phyloP scores from a whole-genome alignment of 176 grass and related monocot genomes.

The Oryza meridionalis region DNA sequence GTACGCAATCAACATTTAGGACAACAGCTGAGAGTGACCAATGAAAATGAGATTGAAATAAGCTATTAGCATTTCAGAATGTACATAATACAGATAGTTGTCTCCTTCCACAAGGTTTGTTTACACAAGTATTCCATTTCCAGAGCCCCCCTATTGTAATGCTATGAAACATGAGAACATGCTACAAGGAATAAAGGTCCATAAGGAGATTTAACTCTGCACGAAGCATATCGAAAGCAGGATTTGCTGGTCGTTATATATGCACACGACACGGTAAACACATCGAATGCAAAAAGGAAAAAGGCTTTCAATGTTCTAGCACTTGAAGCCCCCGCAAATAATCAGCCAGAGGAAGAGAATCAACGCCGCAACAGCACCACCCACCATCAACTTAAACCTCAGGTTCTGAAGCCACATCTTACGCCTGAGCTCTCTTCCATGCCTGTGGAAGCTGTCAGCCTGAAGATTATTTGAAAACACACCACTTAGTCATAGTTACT shows the following conservation, averaged over 20 bases:
- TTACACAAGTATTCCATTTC: conserved; percentile 23
- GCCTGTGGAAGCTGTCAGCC: conserved; percentile 97
- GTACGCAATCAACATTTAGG: not conserved
- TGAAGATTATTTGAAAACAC: conserved; percentile 42
- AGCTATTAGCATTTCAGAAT: conserved; percentile 31
- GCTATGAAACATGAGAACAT: not conserved
- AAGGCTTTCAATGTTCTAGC: conserved; percentile 35
- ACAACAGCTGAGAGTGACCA: not conserved
- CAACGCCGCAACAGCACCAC: conserved; percentile 51
- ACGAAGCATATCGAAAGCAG: not conserved
- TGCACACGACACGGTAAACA: conserved; percentile 38
- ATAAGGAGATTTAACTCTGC: not conserved
- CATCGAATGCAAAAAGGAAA: conserved; percentile 1
- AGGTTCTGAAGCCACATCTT: conserved; percentile 99
- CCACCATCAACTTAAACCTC: conserved; percentile 86
- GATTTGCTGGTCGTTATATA: conserved; percentile 33
- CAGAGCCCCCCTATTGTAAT: conserved; percentile 25
- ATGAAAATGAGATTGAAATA: not conserved
- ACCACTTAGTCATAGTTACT: not conserved
- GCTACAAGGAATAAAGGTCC: conserved; percentile 3
- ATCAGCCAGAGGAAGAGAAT: conserved; percentile 86
- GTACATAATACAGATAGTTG: conserved; percentile 48
- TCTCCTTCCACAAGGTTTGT: not conserved
- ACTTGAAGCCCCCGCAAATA: conserved; percentile 78
- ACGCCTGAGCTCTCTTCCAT: conserved; percentile 87